Conservation (phyloP, 176 grass and related monocot genomes). For the Ampelocalamus luodianensis region DNA sequence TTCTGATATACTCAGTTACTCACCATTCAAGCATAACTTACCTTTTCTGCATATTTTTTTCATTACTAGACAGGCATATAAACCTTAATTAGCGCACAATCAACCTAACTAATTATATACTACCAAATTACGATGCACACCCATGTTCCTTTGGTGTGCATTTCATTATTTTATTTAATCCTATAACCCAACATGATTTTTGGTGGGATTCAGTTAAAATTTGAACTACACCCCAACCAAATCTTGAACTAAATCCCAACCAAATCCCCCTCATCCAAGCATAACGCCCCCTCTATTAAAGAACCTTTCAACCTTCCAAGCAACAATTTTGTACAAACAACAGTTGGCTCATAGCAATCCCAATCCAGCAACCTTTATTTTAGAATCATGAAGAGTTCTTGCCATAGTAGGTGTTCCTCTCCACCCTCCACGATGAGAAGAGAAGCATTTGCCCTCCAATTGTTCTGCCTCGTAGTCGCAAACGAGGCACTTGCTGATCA, state of each 20-base stretch:
- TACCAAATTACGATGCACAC: neutral
- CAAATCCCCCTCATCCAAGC: neutral
- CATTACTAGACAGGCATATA: neutral
- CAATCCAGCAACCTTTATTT: neutral
- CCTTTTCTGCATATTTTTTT: neutral
- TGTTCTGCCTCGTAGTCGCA: constrained; percentile 30
- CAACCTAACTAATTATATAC: constrained; percentile 5
- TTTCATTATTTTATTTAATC: neutral
- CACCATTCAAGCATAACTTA: neutral
- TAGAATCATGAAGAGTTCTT: constrained; percentile 11
- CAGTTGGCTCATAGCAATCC: neutral
- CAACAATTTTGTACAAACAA: neutral
- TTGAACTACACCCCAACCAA: neutral
- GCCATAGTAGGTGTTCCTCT: constrained; percentile 12
- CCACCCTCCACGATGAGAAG: constrained; percentile 27
- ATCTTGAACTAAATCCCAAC: constrained; percentile 29
- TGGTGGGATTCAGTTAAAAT: constrained; percentile 10
- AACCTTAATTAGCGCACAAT: neutral
- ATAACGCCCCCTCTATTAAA: constrained; percentile 9
- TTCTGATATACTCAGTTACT: neutral
- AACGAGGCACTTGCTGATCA: constrained; percentile 23
- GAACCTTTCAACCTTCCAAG: constrained; percentile 3
- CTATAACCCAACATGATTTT: neutral
- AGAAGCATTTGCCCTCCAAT: constrained; percentile 26
- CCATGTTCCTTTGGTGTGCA: constrained; percentile 35